phyloP scores from a whole-genome alignment of 441 rosid species.

The Geranium incanum region DNA sequence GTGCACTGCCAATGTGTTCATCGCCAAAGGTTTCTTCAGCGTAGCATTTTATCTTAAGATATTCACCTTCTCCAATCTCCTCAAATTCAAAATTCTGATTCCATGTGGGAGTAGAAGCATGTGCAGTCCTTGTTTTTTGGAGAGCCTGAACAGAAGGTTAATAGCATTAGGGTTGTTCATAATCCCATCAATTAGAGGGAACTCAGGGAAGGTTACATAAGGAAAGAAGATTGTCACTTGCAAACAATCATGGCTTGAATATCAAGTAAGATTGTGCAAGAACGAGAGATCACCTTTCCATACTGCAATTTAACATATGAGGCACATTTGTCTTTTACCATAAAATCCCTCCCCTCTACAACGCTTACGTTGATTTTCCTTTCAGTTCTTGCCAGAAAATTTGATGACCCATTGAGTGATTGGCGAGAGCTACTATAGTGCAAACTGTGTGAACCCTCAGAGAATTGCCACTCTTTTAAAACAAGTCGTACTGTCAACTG shows the following conservation, averaged over 20 bases:
- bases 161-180: conserved; percentile 11
- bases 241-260: conserved; percentile 9
- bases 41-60: conserved; percentile 71
- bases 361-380: conserved; percentile 55
- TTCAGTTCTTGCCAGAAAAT: conserved; percentile 52
- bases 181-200: background rate
- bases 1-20: conserved; percentile 74
- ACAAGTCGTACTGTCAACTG: conserved; percentile 74
- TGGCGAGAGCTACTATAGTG: conserved; percentile 42
- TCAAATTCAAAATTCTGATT: conserved; percentile 73
- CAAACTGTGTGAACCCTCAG: conserved; percentile 75
- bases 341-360: conserved; percentile 60
- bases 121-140: conserved; percentile 59
- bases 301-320: conserved; percentile 78
- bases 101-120: conserved; percentile 47
- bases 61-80: conserved; percentile 76
- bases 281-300: conserved; percentile 57
- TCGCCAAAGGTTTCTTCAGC: conserved; percentile 70
- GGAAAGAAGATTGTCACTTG: background rate
- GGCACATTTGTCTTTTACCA: conserved; percentile 50
- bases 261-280: background rate
- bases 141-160: conserved; percentile 36
- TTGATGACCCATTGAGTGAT: conserved; percentile 48
- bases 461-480: conserved; percentile 90
- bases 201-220: background rate